Conservation (phyloP, 495 filamentous ascomycete species). For the Paragyromitra xinjiangensis region DNA sequence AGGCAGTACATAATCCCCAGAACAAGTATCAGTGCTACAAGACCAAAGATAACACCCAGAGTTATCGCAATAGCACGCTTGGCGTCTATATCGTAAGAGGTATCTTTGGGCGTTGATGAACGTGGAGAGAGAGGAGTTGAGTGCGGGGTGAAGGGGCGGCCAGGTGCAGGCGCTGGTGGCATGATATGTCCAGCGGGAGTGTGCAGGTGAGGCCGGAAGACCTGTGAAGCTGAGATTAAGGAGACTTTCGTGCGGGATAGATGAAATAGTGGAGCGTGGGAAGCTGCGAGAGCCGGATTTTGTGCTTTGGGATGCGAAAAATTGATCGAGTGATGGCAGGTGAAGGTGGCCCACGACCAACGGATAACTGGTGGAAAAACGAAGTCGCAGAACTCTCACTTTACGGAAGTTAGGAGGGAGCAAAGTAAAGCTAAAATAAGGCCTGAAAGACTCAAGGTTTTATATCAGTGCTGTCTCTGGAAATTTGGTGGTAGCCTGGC, state of each 20-base stretch:
- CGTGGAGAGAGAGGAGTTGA: not conserved
- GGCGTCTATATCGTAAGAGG: slow-evolving; percentile 13
- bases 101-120: not conserved
- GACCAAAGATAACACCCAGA: slow-evolving; percentile 33
- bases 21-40: not conserved
- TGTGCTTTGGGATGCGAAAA: not conserved
- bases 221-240: not conserved
- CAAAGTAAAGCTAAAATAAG: no score
- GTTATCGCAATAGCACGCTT: slow-evolving; percentile 29
- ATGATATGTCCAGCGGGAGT: slow-evolving; percentile 18
- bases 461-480: slow-evolving; percentile 15
- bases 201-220: not conserved
- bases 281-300: not conserved
- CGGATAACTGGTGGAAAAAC: not conserved
- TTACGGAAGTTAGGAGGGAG: not conserved
- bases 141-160: not conserved
- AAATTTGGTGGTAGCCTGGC: not conserved
- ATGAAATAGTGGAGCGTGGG: not conserved
- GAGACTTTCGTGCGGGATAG: not conserved
- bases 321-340: not conserved
- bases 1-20: slow-evolving; percentile 19
- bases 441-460: not conserved
- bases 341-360: not conserved
- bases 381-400: not conserved
- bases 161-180: slow-evolving; percentile 26